phyloP scores from a whole-genome alignment of 2,329 filamentous ascomycete species.

The Verticillium isaacii region DNA sequence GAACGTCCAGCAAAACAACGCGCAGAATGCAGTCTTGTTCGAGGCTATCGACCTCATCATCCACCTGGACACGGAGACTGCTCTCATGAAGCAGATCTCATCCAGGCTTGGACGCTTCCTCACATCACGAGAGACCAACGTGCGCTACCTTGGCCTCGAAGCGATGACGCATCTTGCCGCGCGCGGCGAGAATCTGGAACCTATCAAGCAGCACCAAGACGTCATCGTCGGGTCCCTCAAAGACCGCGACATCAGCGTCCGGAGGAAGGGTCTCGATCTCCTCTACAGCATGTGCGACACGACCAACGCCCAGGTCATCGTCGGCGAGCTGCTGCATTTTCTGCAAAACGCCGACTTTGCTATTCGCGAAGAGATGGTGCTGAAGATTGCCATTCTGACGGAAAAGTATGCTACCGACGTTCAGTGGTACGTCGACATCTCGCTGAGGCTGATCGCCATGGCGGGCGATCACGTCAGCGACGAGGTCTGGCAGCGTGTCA shows the following conservation, averaged over 20 bases:
- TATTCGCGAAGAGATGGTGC: conserved; percentile 97
- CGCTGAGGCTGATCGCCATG: conserved; percentile 88
- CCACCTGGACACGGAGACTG: conserved; percentile 90
- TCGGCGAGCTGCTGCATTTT: conserved; percentile 89
- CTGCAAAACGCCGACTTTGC: conserved; percentile 96
- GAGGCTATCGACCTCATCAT: conserved; percentile 99
- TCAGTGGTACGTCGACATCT: conserved; percentile 99
- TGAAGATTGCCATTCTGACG: conserved; percentile 97
- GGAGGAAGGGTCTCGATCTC: conserved; percentile 89
- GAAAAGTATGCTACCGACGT: conserved; percentile 98
- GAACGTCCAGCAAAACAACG: conserved; percentile 99
- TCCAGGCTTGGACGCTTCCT: conserved; percentile 90
- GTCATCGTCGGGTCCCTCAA: conserved; percentile 93
- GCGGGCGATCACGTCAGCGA: conserved; percentile 98
- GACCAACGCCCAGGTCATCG: conserved; percentile 88
- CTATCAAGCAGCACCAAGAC: conserved; percentile 96
- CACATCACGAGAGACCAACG: conserved; percentile 93
- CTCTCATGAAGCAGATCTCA: conserved; percentile 94
- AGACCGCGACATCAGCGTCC: conserved; percentile 94
- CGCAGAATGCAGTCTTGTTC: conserved; percentile 95
- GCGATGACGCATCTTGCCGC: conserved; percentile 98
- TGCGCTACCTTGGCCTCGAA: conserved; percentile 90
- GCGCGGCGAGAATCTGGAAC: conserved; percentile 86
- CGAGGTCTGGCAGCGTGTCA: conserved; percentile 98
- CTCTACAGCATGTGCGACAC: conserved; percentile 99